phyloP scores from a whole-genome alignment of 2,329 filamentous ascomycete genomes.

The Aspergillus glaucus region DNA sequence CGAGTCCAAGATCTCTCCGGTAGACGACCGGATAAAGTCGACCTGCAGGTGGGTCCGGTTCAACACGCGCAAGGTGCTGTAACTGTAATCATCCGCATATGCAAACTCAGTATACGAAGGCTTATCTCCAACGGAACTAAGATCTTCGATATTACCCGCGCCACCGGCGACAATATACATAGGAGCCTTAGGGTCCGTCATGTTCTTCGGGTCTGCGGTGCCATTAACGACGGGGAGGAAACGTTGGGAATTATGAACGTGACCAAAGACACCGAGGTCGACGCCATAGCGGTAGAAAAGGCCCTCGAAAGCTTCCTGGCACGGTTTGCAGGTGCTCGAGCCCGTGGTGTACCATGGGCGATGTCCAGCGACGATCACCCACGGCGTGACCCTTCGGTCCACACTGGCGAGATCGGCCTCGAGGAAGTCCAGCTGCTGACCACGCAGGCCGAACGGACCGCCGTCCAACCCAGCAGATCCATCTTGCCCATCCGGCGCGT shows the following conservation, averaged over 20 bases:
- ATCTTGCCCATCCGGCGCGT: conserved; percentile 42
- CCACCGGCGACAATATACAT: conserved; percentile 54
- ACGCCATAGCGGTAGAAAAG: conserved; percentile 53
- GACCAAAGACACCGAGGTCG: conserved; percentile 52
- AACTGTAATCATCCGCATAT: conserved; percentile 44
- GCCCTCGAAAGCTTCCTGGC: conserved; percentile 49
- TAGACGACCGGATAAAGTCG: conserved; percentile 46
- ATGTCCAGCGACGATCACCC: conserved; percentile 43
- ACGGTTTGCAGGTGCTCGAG: conserved; percentile 37
- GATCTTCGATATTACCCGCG: conserved; percentile 52
- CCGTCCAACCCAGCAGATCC: conserved; percentile 39
- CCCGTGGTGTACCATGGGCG: conserved; percentile 46
- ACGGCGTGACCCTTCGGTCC: conserved; percentile 51
- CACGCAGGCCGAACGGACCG: conserved; percentile 45
- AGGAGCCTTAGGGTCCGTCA: conserved; percentile 48
- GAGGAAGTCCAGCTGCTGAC: conserved; percentile 51
- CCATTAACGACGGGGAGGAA: conserved; percentile 33
- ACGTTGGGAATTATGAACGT: conserved; percentile 54
- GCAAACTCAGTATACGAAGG: conserved; percentile 36
- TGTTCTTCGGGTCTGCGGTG: conserved; percentile 38
- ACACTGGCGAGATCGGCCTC: conserved; percentile 51
- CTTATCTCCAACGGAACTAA: conserved; percentile 39
- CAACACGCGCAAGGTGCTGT: conserved; percentile 44
- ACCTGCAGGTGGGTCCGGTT: conserved; percentile 44
- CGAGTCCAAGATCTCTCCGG: conserved; percentile 44